Conservation (phyloP, 2,329 filamentous ascomycete genomes). For the Parastagonospora avenae region DNA sequence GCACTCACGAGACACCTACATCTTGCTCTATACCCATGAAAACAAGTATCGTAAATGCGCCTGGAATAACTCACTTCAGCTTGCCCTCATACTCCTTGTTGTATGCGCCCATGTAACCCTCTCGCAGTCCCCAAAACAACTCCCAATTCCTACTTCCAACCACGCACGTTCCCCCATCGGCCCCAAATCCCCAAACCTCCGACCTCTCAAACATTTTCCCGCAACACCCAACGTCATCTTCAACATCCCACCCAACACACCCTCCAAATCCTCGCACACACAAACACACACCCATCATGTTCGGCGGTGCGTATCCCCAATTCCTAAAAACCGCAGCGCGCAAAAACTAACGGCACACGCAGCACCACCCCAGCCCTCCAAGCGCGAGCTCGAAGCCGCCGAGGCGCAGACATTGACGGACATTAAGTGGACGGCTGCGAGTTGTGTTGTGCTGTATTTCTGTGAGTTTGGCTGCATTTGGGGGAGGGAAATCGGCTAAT, state of each 20-base stretch:
- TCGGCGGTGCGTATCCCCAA: slow-evolving; percentile 54
- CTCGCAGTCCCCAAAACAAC: no score
- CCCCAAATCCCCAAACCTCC: slow-evolving; percentile 1
- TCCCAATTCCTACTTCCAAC: not conserved
- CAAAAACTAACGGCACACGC: slow-evolving; percentile 4
- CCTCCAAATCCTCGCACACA: not conserved
- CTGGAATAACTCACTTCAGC: no score
- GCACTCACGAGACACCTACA: no score
- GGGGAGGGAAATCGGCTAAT: slow-evolving; percentile 3
- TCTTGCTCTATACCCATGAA: no score
- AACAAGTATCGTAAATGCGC: no score
- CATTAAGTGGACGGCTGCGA: slow-evolving; percentile 69
- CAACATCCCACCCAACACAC: slow-evolving; percentile 1
- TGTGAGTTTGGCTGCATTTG: slow-evolving; percentile 60
- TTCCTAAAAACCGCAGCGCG: not conserved
- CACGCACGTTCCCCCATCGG: not conserved
- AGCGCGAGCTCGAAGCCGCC: slow-evolving; percentile 67
- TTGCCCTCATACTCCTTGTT: no score
- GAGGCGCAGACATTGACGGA: slow-evolving; percentile 71
- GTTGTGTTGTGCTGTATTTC: slow-evolving; percentile 73
- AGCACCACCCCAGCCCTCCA: slow-evolving; percentile 73
- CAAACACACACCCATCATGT: slow-evolving; percentile 52
- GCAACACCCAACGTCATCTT: slow-evolving; percentile 8
- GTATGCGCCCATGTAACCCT: no score
- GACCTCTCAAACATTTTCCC: slow-evolving; percentile 8